Base-by-base conservation (phyloP, 257 asterid genomes). In the Plectranthus barbatus region DNA sequence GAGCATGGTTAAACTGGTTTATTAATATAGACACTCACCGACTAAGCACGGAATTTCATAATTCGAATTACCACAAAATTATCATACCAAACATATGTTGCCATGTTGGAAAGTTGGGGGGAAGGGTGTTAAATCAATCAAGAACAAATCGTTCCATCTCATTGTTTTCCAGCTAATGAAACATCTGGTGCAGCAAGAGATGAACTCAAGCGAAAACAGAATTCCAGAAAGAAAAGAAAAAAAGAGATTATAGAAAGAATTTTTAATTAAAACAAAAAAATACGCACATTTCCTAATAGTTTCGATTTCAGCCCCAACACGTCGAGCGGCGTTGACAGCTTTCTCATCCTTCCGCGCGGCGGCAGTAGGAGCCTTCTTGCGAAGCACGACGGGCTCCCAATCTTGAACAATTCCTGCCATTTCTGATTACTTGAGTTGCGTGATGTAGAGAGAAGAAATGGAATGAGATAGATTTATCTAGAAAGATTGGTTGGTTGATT, bases 251-350 rank as follows among this genome's bases (percentile, higher is more conserved):
- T n/a, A n/a, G n/a, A n/a, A n/a, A n/a, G n/a, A n/a, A n/a, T n/a
- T n/a, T n/a, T n/a, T n/a, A n/a, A n/a, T n/a, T n/a, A n/a, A n/a
- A n/a, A n/a, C n/a, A n/a, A n/a, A 24, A 1, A 7, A 3, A 23
- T 6, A 46, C 69, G 39, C 60, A 88, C 98, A 77, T 70, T 91
- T 91, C 56, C 69, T 80, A 51, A 91, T 14, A 52, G 98, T 91
- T 62, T 91, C 98, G 81, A 91, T 86, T 72, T 91, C 98, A 9
- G 96, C 98, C 54, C 98, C 98, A 60, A 80, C 17, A 20, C 98
- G 96, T 56, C 98, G 96, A 66, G 98, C 98, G 54, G 95, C 96
- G 90, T 91, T 91, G 74, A 91, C 96, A 24, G 95, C 91, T 69
- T 91, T 91, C 78, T 91, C 96, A 56, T 91, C 98, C 77, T 88